Evolutionary conservation across 306 rosid species (phyloP).

Genomic region (Gynostemma pentaphyllum): DNA sequence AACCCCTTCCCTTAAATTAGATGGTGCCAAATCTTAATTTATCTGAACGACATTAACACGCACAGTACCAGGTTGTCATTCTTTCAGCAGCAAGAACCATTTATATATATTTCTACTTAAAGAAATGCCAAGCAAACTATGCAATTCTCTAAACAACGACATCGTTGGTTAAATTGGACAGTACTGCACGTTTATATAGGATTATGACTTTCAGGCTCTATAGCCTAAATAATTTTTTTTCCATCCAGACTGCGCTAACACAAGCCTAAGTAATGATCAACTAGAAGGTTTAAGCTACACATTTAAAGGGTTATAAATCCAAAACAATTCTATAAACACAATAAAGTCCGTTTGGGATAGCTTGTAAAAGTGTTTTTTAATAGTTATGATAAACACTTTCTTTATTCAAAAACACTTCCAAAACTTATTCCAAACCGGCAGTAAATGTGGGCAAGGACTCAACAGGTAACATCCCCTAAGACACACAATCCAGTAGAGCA

Average conservation of each 20-base stretch:
- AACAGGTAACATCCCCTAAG: not conserved
- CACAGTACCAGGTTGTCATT: not conserved
- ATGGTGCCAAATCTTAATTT: not conserved
- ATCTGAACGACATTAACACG: too few relatives aligned
- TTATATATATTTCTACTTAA: too few relatives aligned
- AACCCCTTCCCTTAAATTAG: too few relatives aligned
- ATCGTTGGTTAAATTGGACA: not conserved
- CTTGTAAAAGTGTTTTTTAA: too few relatives aligned
- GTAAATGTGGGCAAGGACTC: not conserved
- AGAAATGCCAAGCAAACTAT: not conserved
- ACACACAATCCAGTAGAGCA: not conserved
- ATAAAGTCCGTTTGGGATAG: too few relatives aligned
- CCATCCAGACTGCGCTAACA: not conserved
- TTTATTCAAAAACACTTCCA: too few relatives aligned
- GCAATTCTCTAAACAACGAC: not conserved
- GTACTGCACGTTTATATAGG: not conserved
- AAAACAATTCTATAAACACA: too few relatives aligned
- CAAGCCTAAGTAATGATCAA: not conserved
- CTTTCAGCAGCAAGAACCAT: not conserved
- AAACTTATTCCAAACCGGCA: not conserved
- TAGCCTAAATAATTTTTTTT: not conserved
- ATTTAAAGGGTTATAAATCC: too few relatives aligned
- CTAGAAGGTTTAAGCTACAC: not conserved
- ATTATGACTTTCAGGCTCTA: not conserved
- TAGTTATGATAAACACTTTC: too few relatives aligned